Base-by-base conservation (phyloP, 306 rosid genomes). In the Mucuna pruriens region DNA sequence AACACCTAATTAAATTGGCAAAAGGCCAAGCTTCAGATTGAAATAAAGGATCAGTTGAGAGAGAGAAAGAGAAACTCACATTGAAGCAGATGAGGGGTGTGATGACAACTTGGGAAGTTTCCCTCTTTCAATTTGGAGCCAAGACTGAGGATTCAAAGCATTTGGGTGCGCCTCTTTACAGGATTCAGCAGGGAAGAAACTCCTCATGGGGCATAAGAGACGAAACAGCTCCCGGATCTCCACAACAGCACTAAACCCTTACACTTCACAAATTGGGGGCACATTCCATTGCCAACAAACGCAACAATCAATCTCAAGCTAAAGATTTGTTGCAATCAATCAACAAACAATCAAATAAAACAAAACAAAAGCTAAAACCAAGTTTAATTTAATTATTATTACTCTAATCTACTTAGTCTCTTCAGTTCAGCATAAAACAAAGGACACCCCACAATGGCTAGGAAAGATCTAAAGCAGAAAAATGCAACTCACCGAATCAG, bases 81-180 rank as follows among this genome's bases (percentile, higher is more conserved):
- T 87, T 48, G 98, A 91, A 3, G 97, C 83, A 78, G 92, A 90
- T 69, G 94, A 86, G 34, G 88, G 80, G 60, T 85, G 85, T 51
- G 94, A 85, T 22, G 98, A 81, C 31, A 87, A 79, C 80, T 94
- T 94, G 74, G 91, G 80, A 78, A 88, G 87, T 79, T 94, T 92
- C 82, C 97, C 98, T 81, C 97, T 91, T 86, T 94, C 98, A 85
- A 92, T 97, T 64, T 94, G 97, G 34, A 92, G 91, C 92, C 97
- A 92, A 42, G 97, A 86, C 89, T 91, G 94, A 17, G 97, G 94
- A 90, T 87, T 92, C 20, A 91, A 77, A 83, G 92, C 93, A 91
- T 87, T 91, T 58, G 86, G 88, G 81, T 94, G 97, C 11, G 86
- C 61, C 63, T 91, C 97, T 89, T 91, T 94, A 75, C 90, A 89